Evolutionary conservation across 2,329 filamentous ascomycete species (phyloP).

Genomic region (Fusarium liriodendri): DNA sequence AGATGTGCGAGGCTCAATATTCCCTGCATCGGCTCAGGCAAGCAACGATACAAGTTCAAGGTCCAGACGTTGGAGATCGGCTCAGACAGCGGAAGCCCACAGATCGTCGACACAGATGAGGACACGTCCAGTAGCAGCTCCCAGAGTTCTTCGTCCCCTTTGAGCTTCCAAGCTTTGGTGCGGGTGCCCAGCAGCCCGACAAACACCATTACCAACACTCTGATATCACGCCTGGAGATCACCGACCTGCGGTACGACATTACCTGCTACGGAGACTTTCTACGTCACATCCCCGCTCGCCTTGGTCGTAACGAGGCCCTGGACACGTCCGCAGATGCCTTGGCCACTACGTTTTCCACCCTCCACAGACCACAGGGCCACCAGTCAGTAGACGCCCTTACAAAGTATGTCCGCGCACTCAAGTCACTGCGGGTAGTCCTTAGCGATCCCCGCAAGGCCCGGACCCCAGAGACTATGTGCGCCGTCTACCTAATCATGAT

Average conservation of each 20-base stretch:
- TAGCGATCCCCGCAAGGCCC: conserved; percentile 41
- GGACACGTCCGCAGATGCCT: conserved; percentile 51
- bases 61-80: conserved; percentile 42
- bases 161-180: background rate
- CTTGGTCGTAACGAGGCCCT: conserved; percentile 59
- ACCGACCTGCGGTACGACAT: conserved; percentile 60
- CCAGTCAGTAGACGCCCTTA: conserved; percentile 37
- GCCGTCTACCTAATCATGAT: conserved; percentile 53
- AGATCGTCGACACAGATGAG: conserved; percentile 18
- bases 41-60: conserved; percentile 62
- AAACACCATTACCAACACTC: conserved; percentile 36
- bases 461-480: conserved; percentile 49
- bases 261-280: conserved; percentile 58
- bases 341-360: conserved; percentile 43
- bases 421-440: conserved; percentile 42
- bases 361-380: conserved; percentile 30
- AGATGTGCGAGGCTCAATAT: conserved; percentile 59
- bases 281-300: conserved; percentile 57
- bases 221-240: conserved; percentile 49
- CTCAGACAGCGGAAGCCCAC: conserved; percentile 3
- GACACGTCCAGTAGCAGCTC: conserved; percentile 1
- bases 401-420: conserved; percentile 48
- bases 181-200: conserved; percentile 47
- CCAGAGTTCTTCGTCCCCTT: background rate
- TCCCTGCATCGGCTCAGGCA: conserved; percentile 57